Evolutionary conservation across 176 grass and related monocot species (phyloP), one percentile per base, ranked within the genome.

Genomic region (Lolium rigidum): DNA sequence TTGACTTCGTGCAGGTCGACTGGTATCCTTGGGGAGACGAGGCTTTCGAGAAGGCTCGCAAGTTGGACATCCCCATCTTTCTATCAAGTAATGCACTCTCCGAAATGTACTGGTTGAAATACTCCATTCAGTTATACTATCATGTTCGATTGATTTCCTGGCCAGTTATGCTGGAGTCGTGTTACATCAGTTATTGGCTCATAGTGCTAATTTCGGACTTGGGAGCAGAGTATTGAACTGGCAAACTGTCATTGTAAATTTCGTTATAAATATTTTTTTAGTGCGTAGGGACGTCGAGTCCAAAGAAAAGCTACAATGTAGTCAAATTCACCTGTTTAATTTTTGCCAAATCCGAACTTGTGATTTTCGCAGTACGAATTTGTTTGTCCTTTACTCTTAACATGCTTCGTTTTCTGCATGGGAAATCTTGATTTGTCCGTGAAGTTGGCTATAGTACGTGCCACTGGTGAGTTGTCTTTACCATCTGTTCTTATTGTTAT

Each of bases 11-110:
- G 58, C 91, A 98, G 96, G 96, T 98, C 61, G 86, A 98, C 44
- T 98, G 96, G 96, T 95, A 95, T 59, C 96, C 96, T n/a, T 98
- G 96, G 93, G 96, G 96, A 26, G 90, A 95, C 0, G 96, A 98
- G 79, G 96, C 96, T 49, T 98, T 98, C 80, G 84, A 98, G 77
- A 89, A 93, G 78, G 93, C 96, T 89, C 91, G 96, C 61, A 88
- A 77, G 55, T 88, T 83, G 89, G 84, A 88, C 50, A 83, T 95
- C 58, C 96, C 96, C 76, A 98, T 98, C 85, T 98, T 98, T 60
- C 88, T 98, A 18, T 98, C 96, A 84, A 95, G 96, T 98, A 81
- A 64, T 41, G 79, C 68, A 46, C 78, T 43, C 6, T 63, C 39
- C 68, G 12, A 35, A 60, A 31, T 47, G 17, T 52, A 82, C 2